phyloP scores from a whole-genome alignment of 768 basidiomycete species.

The Dioszegia aurantiaca region DNA sequence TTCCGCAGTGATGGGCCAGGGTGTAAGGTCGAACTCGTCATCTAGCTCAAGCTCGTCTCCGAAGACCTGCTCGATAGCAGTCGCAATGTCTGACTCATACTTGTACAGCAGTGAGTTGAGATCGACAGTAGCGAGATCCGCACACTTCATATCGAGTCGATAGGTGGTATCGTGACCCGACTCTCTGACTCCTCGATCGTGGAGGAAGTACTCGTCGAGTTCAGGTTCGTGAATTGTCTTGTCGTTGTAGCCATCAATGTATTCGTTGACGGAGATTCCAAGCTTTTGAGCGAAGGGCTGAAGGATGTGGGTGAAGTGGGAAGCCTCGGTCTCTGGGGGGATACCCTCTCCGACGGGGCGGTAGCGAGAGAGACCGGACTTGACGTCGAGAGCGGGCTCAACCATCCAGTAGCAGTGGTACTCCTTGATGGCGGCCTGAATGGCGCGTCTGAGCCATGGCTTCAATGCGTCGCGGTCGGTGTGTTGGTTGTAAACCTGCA shows the following conservation, averaged over 20 bases:
- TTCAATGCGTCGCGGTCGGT: constrained; percentile 75
- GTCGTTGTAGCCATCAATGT: constrained; percentile 92
- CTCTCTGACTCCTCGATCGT: constrained; percentile 94
- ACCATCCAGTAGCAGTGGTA: constrained; percentile 98
- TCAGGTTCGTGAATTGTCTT: constrained; percentile 76
- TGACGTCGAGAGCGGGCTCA: constrained; percentile 87
- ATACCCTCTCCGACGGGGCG: constrained; percentile 92
- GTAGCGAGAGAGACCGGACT: constrained; percentile 90
- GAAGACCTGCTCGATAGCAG: constrained; percentile 91
- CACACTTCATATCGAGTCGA: constrained; percentile 94
- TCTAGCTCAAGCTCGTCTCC: constrained; percentile 87
- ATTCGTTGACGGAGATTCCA: constrained; percentile 89
- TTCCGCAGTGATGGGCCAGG: constrained; percentile 66
- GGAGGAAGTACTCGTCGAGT: constrained; percentile 95
- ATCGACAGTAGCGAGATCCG: constrained; percentile 94
- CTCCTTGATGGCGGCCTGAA: constrained; percentile 96
- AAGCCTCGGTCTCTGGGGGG: constrained; percentile 97
- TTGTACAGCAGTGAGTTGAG: constrained; percentile 94
- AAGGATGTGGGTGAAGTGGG: constrained; percentile 95
- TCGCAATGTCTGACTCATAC: constrained; percentile 98
- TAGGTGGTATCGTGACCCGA: constrained; percentile 96
- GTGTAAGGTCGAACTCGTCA: constrained; percentile 83
- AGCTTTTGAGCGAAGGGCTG: constrained; percentile 91
- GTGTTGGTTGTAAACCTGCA: constrained; percentile 95
- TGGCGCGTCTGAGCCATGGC: constrained; percentile 88